A percentile compares a stretch with the other conserved stretches of the same genome.
These are phyloP conservation scores for Smittium mucronatum DNA, from an alignment of 371 early-diverging fungal species.

Conservation along the genomic window DNA sequence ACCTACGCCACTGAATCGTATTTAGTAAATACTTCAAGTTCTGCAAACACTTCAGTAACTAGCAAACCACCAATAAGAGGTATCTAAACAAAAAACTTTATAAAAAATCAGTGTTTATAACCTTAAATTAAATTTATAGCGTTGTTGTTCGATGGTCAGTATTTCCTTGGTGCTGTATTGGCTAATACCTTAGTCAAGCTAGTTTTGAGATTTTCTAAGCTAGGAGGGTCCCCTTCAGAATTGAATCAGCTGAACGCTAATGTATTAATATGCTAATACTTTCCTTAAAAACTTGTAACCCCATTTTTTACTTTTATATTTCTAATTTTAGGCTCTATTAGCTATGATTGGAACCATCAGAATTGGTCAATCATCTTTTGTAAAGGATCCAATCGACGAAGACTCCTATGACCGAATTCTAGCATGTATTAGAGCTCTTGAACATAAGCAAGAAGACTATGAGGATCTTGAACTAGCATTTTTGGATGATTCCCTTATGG, in stretches of 20 bases:
- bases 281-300: no score
- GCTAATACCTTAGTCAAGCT: conserved; percentile 82
- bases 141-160: conserved; percentile 82
- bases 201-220: conserved; percentile 54
- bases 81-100: no score
- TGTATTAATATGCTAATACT: not conserved
- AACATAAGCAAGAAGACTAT: conserved; percentile 37
- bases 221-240: conserved; percentile 35
- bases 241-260: conserved; percentile 58
- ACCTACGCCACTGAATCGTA: conserved; percentile 94
- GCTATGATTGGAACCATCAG: conserved; percentile 91
- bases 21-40: conserved; percentile 38
- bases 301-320: no score
- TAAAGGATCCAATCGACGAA: conserved; percentile 78
- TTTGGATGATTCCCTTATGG: conserved; percentile 60
- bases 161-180: conserved; percentile 74
- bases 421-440: conserved; percentile 73
- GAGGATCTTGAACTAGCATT: conserved; percentile 50
- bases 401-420: conserved; percentile 88
- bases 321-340: conserved; percentile 79
- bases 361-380: conserved; percentile 78
- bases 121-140: conserved; percentile 16
- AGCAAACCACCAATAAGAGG: conserved; percentile 12
- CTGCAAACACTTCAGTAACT: conserved; percentile 17
- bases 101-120: not conserved